Base-by-base conservation (phyloP, 2,329 filamentous ascomycete genomes). In the Chaetomium sp. region DNA sequence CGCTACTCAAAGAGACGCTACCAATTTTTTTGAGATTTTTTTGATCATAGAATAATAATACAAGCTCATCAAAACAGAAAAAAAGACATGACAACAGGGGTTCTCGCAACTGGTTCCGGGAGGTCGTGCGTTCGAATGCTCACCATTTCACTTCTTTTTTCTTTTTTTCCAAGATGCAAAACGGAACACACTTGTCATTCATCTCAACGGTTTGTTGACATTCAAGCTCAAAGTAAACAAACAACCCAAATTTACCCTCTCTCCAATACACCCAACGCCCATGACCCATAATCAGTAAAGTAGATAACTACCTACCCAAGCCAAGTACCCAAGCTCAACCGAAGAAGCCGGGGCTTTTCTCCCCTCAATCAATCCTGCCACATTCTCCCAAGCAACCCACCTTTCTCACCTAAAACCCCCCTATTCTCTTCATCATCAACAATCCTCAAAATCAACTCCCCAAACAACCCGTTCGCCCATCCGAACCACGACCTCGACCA, bases 1-100 rank as follows among this genome's bases (percentile, higher is more conserved):
- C 86, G 85, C 84, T 86, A 64, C 63, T 66, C 64, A 65, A 63
- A 87, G 85, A 87, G 84, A 85, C 82, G 79, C 82, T 81, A 79
- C 79, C 77, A 76, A 82, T 81, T 84, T 86, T 84, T 85, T 84
- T 81, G n/a, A 0, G n/a, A 33, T 32, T 52, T 48, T 51, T 51
- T 50, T 8, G 6, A 2, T 5, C 43, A 6, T 47, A 56, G 64
- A 60, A 59, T 59, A 55, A 61, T 64, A 82, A 79, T 85, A 38
- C 8, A 27, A 27, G 19, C 19, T 3, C 19, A 27, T 27, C 19
- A 27, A 27, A 27, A 27, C 19, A 27, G 19, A 2, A 27, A 27
- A 27, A 27, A 27, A 27, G 19, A 2, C 3, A 27, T 27, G 19
- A 27, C 3, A 3, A 27, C 19, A 27, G 19, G 19, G 19, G 19